Percentiles rank a stretch among this genome's conserved stretches.
phyloP scores from a whole-genome alignment of 2,329 filamentous ascomycete genomes.

The Alternaria atra region DNA sequence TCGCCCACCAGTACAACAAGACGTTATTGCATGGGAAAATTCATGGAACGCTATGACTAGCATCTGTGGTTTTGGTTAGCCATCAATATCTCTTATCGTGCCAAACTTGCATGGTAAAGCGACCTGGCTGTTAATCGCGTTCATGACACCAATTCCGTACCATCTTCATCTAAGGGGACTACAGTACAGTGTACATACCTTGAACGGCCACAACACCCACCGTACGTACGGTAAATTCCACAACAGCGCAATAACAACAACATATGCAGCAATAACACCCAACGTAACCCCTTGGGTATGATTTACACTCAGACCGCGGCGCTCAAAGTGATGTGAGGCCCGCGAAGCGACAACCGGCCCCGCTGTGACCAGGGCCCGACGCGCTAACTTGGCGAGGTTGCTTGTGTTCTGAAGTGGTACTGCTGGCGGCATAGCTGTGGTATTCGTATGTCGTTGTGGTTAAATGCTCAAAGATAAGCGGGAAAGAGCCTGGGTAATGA shows the following conservation, averaged over 20 bases:
- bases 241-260: constrained; percentile 76
- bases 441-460: not conserved
- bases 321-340: constrained; percentile 51
- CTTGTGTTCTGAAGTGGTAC: constrained; percentile 18
- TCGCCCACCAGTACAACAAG: constrained; percentile 74
- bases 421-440: constrained; percentile 34
- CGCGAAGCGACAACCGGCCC: constrained; percentile 32
- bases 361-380: constrained; percentile 37
- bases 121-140: not conserved
- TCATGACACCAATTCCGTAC: no score
- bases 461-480: not conserved
- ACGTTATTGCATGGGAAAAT: constrained; percentile 77
- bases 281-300: constrained; percentile 76
- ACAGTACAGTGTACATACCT: constrained; percentile 58
- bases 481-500: not conserved
- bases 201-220: constrained; percentile 81
- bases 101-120: not conserved
- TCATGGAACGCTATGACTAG: constrained; percentile 85
- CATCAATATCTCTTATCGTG: not conserved
- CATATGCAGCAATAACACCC: constrained; percentile 75
- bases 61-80: constrained; percentile 18
- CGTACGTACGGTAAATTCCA: constrained; percentile 84
- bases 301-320: constrained; percentile 68
- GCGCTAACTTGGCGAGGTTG: constrained; percentile 35
- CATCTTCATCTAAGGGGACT: not conserved